Conservation (phyloP, 2,329 filamentous ascomycete genomes). For the Cladosporium sp. region DNA sequence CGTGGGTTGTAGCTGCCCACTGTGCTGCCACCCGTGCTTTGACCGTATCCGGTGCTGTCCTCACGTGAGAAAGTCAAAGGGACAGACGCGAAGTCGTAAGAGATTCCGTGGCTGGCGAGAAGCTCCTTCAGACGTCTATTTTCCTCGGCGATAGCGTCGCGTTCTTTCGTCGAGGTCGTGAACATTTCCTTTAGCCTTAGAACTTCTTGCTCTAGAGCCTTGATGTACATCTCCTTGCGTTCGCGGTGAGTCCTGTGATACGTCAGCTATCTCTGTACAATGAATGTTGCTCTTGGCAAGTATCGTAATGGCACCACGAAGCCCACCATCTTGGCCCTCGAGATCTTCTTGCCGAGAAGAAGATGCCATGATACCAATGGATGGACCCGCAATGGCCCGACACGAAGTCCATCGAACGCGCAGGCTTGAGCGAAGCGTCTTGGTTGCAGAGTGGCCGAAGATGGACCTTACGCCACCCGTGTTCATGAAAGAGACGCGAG, state of each 20-base stretch:
- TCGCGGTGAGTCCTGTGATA: slow-evolving; percentile 82
- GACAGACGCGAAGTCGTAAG: slow-evolving; percentile 51
- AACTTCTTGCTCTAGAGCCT: slow-evolving; percentile 88
- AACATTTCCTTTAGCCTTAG: slow-evolving; percentile 85
- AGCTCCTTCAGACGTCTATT: slow-evolving; percentile 73
- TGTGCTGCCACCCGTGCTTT: slow-evolving; percentile 56
- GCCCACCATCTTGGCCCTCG: neutral
- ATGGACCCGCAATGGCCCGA: neutral
- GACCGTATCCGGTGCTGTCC: slow-evolving; percentile 43
- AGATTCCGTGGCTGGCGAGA: slow-evolving; percentile 60
- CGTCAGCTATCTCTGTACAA: slow-evolving; percentile 9
- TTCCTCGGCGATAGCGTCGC: slow-evolving; percentile 74
- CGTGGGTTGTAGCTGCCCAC: slow-evolving; percentile 62
- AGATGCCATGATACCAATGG: neutral
- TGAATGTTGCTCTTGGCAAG: neutral
- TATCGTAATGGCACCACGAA: neutral
- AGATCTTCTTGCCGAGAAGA: neutral
- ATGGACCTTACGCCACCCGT: neutral
- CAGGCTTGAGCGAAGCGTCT: neutral
- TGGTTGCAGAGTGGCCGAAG: neutral
- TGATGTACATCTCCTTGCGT: slow-evolving; percentile 94
- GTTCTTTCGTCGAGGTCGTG: slow-evolving; percentile 71
- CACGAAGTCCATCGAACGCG: neutral
- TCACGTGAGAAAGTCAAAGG: slow-evolving; percentile 40
- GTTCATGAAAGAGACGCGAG: neutral